phyloP scores from a whole-genome alignment of 345 rosid species.

The Sonneratia alba region DNA sequence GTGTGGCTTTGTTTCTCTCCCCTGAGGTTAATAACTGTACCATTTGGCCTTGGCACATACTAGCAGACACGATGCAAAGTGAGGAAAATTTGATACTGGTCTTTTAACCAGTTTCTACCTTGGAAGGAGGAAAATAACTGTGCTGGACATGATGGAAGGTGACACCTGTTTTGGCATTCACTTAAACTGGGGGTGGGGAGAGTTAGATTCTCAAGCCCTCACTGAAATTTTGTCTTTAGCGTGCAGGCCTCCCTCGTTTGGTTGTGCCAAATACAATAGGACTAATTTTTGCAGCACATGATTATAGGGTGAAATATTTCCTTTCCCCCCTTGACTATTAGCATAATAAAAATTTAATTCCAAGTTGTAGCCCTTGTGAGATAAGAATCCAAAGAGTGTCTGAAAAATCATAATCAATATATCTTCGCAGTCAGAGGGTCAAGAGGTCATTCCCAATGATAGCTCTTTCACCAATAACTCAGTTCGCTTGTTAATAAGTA shows the following conservation, averaged over 20 bases:
- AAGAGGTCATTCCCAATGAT: background rate
- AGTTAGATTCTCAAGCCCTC: background rate
- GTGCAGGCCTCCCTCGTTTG: background rate
- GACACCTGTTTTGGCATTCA: background rate
- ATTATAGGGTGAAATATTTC: background rate
- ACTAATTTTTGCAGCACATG: too few species aligned
- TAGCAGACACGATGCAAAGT: background rate
- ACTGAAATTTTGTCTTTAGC: background rate
- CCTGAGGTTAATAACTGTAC: background rate
- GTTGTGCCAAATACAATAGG: background rate
- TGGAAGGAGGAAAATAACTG: background rate
- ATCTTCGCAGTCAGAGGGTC: background rate
- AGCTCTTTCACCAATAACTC: background rate
- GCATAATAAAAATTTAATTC: background rate
- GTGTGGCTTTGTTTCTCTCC: background rate
- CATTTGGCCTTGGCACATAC: background rate
- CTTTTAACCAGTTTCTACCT: background rate
- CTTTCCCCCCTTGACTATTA: background rate
- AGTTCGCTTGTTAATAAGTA: background rate
- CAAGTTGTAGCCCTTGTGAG: background rate
- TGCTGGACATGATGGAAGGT: background rate
- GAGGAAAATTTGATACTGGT: background rate
- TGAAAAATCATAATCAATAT: background rate
- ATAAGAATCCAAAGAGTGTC: background rate
- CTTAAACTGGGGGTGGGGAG: background rate